Percentiles rank a stretch among this genome's conserved stretches.
Conservation (phyloP, 371 early-diverging fungal species). For the Mucor mucedo region DNA sequence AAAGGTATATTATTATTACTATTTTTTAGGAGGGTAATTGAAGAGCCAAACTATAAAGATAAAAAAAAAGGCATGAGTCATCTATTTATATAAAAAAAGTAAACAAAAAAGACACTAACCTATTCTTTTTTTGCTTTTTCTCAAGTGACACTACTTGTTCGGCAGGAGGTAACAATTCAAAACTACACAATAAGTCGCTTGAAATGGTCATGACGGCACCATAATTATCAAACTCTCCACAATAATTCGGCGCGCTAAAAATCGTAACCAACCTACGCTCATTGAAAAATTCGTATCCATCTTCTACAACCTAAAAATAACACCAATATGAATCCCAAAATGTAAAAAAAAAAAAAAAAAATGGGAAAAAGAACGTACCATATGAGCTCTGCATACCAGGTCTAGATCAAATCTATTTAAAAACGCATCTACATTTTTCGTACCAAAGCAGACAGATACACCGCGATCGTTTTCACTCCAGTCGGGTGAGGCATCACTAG, state of each 20-base stretch:
- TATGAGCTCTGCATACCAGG: constrained; percentile 96
- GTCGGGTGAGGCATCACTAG: constrained; percentile 70
- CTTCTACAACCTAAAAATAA: constrained; percentile 84
- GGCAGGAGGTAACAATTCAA: constrained; percentile 55
- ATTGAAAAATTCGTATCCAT: constrained; percentile 99
- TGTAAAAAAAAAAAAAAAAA: not conserved
- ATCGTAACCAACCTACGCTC: constrained; percentile 94
- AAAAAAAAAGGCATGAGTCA: not conserved
- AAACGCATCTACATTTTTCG: constrained; percentile 84
- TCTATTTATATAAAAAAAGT: not conserved
- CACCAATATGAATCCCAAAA: not conserved
- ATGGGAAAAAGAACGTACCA: constrained; percentile 41
- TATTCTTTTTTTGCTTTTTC: constrained; percentile 18
- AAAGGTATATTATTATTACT: not conserved
- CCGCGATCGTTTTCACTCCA: constrained; percentile 99
- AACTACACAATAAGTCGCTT: constrained; percentile 86
- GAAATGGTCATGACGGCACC: constrained; percentile 95
- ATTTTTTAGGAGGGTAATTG: constrained; percentile 16
- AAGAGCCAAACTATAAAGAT: constrained; percentile 8
- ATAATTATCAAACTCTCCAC: constrained; percentile 96
- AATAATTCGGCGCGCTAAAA: constrained; percentile 98
- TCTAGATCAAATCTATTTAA: constrained; percentile 87
- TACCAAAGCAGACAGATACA: constrained; percentile 93
- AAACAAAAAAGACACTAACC: constrained; percentile 5
- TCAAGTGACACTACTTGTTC: constrained; percentile 14